These are phyloP conservation scores for Stephania yunnanensis DNA, from an alignment of 164 flowering plant species.

Conservation along the genomic window DNA sequence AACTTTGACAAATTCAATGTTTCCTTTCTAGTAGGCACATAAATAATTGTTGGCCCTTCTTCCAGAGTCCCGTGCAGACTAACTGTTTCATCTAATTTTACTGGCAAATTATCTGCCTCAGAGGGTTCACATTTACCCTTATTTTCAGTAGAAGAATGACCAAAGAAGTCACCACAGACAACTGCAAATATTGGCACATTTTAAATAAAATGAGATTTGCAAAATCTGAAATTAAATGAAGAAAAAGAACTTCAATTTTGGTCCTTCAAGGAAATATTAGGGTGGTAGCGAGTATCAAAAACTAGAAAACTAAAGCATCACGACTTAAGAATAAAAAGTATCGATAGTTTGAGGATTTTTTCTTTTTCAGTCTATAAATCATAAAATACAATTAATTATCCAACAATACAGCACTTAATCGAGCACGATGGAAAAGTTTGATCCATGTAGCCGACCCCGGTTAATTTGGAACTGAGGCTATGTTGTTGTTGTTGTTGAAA, in stretches of 20 bases:
- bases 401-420: too few relatives aligned
- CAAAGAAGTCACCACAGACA: slow-evolving; percentile 67
- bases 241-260: background rate
- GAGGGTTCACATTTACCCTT: slow-evolving; percentile 15
- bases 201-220: too few relatives aligned
- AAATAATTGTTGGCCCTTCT: slow-evolving; percentile 73
- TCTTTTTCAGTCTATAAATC: too few relatives aligned
- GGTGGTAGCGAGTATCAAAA: background rate
- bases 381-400: too few relatives aligned
- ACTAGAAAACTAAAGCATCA: background rate
- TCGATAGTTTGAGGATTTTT: too few relatives aligned
- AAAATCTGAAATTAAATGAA: background rate
- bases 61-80: slow-evolving; percentile 33
- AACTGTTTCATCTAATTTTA: slow-evolving; percentile 26
- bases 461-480: too few relatives aligned
- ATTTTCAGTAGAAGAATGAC: slow-evolving; percentile 23
- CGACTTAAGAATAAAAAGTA: background rate
- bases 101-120: slow-evolving; percentile 21
- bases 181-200: slow-evolving; percentile 38
- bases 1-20: slow-evolving; percentile 52
- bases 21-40: slow-evolving; percentile 89
- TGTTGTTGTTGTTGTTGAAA: too few relatives aligned
- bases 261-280: background rate
- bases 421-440: too few relatives aligned
- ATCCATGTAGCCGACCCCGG: too few relatives aligned